Conservation (phyloP, 805 yeast genomes). For the Candida germanica region DNA sequence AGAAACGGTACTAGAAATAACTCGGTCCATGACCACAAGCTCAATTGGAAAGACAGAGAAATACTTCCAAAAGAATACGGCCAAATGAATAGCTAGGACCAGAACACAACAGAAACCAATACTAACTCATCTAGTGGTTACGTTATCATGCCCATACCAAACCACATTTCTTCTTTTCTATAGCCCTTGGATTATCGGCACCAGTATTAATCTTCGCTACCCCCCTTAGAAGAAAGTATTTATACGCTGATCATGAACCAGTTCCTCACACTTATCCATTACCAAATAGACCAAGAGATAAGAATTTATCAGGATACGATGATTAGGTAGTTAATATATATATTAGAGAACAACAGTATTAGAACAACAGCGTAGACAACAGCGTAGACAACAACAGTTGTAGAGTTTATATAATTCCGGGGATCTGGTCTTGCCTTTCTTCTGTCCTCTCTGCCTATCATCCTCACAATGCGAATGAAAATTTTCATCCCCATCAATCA, state of each 20-base stretch:
- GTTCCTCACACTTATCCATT: slow-evolving; percentile 61
- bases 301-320: slow-evolving; percentile 50
- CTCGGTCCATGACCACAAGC: too few relatives aligned
- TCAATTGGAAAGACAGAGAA: too few relatives aligned
- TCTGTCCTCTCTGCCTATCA: not conserved
- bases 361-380: too few relatives aligned
- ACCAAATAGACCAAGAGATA: slow-evolving; percentile 54
- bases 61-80: too few relatives aligned
- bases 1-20: too few relatives aligned
- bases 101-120: too few relatives aligned
- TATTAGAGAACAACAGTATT: not conserved
- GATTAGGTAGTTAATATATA: slow-evolving; percentile 29
- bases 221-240: slow-evolving; percentile 66
- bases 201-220: slow-evolving; percentile 62
- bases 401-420: too few relatives aligned
- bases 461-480: too few relatives aligned
- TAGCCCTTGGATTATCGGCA: slow-evolving; percentile 61
- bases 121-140: slow-evolving; percentile 50
- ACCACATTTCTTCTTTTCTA: slow-evolving; percentile 70
- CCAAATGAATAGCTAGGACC: too few relatives aligned
- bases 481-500: slow-evolving; percentile 5
- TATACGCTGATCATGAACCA: slow-evolving; percentile 63
- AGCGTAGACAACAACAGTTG: too few relatives aligned
- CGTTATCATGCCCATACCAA: slow-evolving; percentile 74
- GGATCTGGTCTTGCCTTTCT: too few relatives aligned